Conservation (phyloP, 208 protist genomes). For the Trypanosoma platydactyli region DNA sequence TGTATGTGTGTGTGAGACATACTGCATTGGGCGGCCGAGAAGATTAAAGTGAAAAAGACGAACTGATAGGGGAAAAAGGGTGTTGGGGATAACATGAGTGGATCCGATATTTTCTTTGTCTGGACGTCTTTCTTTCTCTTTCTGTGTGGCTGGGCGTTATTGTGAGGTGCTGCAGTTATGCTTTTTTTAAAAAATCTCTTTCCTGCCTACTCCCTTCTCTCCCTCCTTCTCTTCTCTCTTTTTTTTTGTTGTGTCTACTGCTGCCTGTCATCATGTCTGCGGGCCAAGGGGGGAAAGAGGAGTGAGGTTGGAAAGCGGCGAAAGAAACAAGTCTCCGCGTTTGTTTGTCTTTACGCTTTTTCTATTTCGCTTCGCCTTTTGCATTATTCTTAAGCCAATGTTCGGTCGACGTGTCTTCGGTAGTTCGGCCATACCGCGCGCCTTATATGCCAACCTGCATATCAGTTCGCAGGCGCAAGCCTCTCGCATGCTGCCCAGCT, state of each 20-base stretch:
- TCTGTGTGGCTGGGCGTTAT: too few species aligned
- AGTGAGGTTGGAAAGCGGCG: background rate
- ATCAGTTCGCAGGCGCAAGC: slow-evolving; percentile 69
- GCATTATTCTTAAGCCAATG: slow-evolving; percentile 34
- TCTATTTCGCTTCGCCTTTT: background rate
- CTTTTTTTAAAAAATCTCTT: background rate
- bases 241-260: background rate
- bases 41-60: too few species aligned
- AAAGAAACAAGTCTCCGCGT: too few species aligned
- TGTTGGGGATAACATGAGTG: too few species aligned
- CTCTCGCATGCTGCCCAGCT: slow-evolving; percentile 52
- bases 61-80: too few species aligned
- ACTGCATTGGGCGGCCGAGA: background rate
- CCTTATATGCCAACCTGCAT: slow-evolving; percentile 73
- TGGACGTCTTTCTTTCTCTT: too few species aligned
- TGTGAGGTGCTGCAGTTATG: too few species aligned
- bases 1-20: background rate
- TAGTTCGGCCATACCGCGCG: slow-evolving; percentile 61
- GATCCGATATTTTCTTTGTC: too few species aligned
- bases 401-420: slow-evolving; percentile 74
- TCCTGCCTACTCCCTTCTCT: background rate
- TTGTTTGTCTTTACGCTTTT: slow-evolving; percentile 18
- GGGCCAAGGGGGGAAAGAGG: background rate
- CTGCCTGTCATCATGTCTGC: background rate
- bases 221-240: background rate